Base-by-base conservation (phyloP, 345 rosid species). In the Lepidium didymum region DNA sequence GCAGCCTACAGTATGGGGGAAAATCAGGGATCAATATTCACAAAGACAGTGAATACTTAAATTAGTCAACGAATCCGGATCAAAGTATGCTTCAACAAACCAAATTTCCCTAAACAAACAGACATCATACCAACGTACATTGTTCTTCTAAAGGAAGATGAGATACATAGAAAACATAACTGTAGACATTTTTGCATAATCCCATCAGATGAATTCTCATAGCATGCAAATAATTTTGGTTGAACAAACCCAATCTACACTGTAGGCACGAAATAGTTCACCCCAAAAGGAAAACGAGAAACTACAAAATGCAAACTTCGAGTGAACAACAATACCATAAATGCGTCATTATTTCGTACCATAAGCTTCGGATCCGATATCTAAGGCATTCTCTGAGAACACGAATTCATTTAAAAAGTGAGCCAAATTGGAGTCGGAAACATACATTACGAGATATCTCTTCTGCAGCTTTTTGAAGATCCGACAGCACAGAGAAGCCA, bases 391-490 rank as follows among this genome's bases (percentile, higher is more conserved):
- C 14, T 7, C 16, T 33, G 15, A 42, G 10, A 43, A 41, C 55
- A 29, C 3, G 5, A 25, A 49, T 37, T 27, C 38, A 37, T 15
- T 15, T 16, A 37, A 35, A 25, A 18, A 18, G 2, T 3, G 9
- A 21, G 9, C 54, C 63, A 33, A 56, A 61, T 41, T 18, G n/a
- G 57, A 58, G 61, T 5, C n/a, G 2, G 6, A 40, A 11, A 54
- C 64, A 42, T 80, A 91, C 99, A 83, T 84, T 89, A 78, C 97
- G 99, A 64, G 96, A 84, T 59, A 94, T 85, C 84, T 91, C 99
- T 75, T 87, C 91, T 0, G 96, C 96, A 18, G 93, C 96, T 75
- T 94, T 91, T 68, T 94, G 99, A 73, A 94, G 90, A 85, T 89
- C 97, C 23, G 97, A 82, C 18, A 94, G 78, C 62, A 91, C 88